Conservation (phyloP, 2,329 filamentous ascomycete genomes). For the Aspergillus quadricinctus region DNA sequence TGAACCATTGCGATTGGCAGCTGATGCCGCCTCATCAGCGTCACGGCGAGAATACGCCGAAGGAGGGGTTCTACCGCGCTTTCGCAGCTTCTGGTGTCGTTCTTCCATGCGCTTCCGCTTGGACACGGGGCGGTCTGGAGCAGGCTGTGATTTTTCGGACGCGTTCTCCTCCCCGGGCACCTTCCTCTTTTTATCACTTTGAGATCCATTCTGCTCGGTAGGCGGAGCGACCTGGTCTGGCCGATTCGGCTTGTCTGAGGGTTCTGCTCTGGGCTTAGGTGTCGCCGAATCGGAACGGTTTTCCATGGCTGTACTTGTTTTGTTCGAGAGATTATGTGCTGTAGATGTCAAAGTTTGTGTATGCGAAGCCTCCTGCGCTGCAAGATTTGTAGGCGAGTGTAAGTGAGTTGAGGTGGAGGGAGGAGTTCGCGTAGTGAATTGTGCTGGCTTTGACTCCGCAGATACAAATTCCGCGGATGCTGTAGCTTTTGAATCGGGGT, state of each 20-base stretch:
- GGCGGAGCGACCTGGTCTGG: not conserved
- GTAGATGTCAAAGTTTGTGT: not conserved
- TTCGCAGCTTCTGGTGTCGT: constrained; percentile 34
- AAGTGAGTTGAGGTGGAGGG: not conserved
- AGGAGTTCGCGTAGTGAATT: not conserved
- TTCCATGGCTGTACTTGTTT: not conserved
- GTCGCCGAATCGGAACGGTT: not conserved
- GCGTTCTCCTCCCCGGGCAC: constrained; percentile 20
- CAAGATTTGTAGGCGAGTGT: not conserved
- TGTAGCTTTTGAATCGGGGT: constrained; percentile 1
- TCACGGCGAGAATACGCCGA: constrained; percentile 40
- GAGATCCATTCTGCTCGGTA: constrained; percentile 12
- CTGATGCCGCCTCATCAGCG: constrained; percentile 16
- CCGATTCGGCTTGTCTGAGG: not conserved
- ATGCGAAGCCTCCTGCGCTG: not conserved
- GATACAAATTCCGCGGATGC: constrained; percentile 1
- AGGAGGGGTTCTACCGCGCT: constrained; percentile 33
- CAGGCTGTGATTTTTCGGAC: constrained; percentile 18
- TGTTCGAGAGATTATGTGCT: not conserved
- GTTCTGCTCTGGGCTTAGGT: not conserved
- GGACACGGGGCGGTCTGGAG: constrained; percentile 24
- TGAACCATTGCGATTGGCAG: constrained; percentile 20
- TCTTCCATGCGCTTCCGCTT: constrained; percentile 40
- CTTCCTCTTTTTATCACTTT: constrained; percentile 26
- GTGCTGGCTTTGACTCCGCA: not conserved